A percentile compares a stretch with the other conserved stretches of the same genome.
Conservation (phyloP, 768 basidiomycete species). For the Hericium erinaceus region DNA sequence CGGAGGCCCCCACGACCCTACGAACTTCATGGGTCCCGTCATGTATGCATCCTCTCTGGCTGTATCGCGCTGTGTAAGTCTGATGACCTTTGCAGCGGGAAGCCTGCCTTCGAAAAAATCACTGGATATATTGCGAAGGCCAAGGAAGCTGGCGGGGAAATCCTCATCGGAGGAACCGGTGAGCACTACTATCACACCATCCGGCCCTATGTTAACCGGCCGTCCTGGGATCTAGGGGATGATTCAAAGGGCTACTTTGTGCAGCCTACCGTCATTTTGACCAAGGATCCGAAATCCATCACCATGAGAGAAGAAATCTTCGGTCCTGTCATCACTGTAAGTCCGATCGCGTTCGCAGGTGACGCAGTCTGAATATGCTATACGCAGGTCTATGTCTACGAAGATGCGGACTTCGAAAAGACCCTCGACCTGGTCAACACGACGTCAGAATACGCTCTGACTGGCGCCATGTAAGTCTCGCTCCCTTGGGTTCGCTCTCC, state of each 20-base stretch:
- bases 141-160: constrained; percentile 80
- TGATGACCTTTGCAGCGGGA: constrained; percentile 59
- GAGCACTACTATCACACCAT: constrained; percentile 12
- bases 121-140: constrained; percentile 77
- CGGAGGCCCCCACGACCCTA: constrained; percentile 65
- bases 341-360: too few relatives aligned
- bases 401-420: constrained; percentile 79
- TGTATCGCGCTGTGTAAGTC: not conserved
- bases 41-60: constrained; percentile 45
- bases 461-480: constrained; percentile 78
- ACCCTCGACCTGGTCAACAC: constrained; percentile 81
- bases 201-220: not conserved
- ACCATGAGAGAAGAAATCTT: constrained; percentile 96
- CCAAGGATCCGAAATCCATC: constrained; percentile 78
- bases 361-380: too few relatives aligned
- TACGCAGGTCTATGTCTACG: constrained; percentile 86
- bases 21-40: constrained; percentile 92
- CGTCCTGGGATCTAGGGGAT: constrained; percentile 28
- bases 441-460: constrained; percentile 83
- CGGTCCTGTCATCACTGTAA: constrained; percentile 93
- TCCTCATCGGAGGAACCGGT: constrained; percentile 81
- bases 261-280: constrained; percentile 89
- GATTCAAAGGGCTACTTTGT: constrained; percentile 90
- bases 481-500: constrained; percentile 6
- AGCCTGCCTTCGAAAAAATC: constrained; percentile 85